These are phyloP conservation scores for Cephalotrichum gorgonifer DNA, from an alignment of 2,329 filamentous ascomycete genomes.

Conservation along the genomic window DNA sequence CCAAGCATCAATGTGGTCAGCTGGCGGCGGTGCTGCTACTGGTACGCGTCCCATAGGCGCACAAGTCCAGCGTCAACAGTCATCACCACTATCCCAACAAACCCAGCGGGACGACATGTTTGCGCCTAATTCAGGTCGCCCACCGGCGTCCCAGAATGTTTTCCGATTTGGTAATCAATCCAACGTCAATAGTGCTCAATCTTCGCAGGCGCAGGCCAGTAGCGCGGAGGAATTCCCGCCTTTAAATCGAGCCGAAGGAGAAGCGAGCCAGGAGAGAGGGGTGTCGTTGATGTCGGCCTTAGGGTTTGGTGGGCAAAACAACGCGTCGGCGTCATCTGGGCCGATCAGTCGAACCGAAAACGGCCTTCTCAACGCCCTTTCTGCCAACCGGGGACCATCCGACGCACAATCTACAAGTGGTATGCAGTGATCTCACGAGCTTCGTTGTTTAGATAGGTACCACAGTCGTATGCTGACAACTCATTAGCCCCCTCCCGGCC, in stretches of 20 bases:
- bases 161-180: slow-evolving; percentile 45
- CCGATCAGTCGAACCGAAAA: slow-evolving; percentile 41
- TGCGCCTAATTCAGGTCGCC: slow-evolving; percentile 42
- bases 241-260: slow-evolving; percentile 46
- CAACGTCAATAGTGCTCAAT: slow-evolving; percentile 8
- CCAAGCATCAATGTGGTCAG: slow-evolving; percentile 45
- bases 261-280: slow-evolving; percentile 45
- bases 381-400: slow-evolving; percentile 41
- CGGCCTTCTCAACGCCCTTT: slow-evolving; percentile 53
- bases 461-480: neutral
- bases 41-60: slow-evolving; percentile 34
- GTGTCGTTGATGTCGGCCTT: slow-evolving; percentile 41
- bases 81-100: slow-evolving; percentile 40
- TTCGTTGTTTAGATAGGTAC: neutral
- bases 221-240: slow-evolving; percentile 53
- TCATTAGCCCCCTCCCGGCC: neutral
- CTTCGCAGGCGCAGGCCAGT: slow-evolving; percentile 33
- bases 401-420: slow-evolving; percentile 17
- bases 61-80: slow-evolving; percentile 39
- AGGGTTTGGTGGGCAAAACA: slow-evolving; percentile 38
- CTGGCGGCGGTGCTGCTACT: slow-evolving; percentile 25
- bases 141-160: slow-evolving; percentile 9
- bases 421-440: neutral
- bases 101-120: slow-evolving; percentile 37
- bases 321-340: slow-evolving; percentile 16